phyloP scores from a whole-genome alignment of 768 basidiomycete genomes.

The Agrocybe chaxingu region DNA sequence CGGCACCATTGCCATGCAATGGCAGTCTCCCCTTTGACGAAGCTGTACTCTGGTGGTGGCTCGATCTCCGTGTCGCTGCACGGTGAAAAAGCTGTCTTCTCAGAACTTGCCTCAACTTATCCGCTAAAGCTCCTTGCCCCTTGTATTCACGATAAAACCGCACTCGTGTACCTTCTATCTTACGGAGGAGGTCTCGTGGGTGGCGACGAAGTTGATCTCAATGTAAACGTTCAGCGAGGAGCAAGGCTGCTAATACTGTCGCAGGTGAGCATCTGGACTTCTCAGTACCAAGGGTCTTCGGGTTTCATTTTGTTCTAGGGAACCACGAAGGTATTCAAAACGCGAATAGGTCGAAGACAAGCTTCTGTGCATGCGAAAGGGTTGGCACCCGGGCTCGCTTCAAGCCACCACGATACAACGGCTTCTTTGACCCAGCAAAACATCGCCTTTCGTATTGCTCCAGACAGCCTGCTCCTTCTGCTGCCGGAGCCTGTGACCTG shows the following conservation, averaged over 20 bases:
- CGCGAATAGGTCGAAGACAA: constrained; percentile 56
- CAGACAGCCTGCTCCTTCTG: constrained; percentile 63
- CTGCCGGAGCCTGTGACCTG: constrained; percentile 94
- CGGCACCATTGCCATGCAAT: constrained; percentile 3
- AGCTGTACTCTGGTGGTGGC: constrained; percentile 48
- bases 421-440: constrained; percentile 52
- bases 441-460: constrained; percentile 53
- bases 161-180: constrained; percentile 73
- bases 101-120: constrained; percentile 75
- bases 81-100: constrained; percentile 59
- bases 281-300: neutral
- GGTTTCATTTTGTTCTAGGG: constrained; percentile 45
- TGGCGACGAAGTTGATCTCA: constrained; percentile 70
- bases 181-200: constrained; percentile 93
- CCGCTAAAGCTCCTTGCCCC: constrained; percentile 89
- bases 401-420: neutral
- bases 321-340: constrained; percentile 93
- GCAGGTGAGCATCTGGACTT: constrained; percentile 52
- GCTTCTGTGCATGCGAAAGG: constrained; percentile 33
- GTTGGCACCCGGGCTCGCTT: neutral
- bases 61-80: constrained; percentile 52
- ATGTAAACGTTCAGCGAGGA: constrained; percentile 54
- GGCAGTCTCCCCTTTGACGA: constrained; percentile 18
- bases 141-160: constrained; percentile 48
- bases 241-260: constrained; percentile 74